Conservation (phyloP, 352 stramenopile genomes). For the Pythium plurisporium region DNA sequence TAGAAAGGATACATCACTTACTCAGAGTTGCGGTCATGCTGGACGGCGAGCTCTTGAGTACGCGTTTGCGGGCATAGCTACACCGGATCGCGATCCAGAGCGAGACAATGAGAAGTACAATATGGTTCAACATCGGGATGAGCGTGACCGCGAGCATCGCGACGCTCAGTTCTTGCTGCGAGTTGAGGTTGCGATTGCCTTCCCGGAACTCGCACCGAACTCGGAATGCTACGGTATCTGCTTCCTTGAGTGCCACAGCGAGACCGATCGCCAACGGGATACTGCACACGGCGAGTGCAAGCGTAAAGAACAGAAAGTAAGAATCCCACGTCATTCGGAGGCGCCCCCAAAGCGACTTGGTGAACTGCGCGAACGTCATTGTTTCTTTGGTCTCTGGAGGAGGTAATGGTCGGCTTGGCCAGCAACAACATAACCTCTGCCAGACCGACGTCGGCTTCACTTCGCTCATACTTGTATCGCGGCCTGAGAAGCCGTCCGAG, state of each 20-base stretch:
- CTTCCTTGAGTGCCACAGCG: slow-evolving; percentile 30
- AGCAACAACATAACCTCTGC: slow-evolving; percentile 9
- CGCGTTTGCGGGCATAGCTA: slow-evolving; percentile 67
- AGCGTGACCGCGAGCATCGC: slow-evolving; percentile 41
- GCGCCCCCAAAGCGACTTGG: slow-evolving; percentile 45
- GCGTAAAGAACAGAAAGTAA: slow-evolving; percentile 51
- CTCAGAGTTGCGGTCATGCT: slow-evolving; percentile 72
- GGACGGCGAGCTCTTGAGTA: slow-evolving; percentile 49
- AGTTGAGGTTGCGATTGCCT: slow-evolving; percentile 15
- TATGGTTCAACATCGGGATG: slow-evolving; percentile 61
- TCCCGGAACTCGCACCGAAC: slow-evolving; percentile 37
- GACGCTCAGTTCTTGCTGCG: slow-evolving; percentile 31
- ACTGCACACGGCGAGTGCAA: slow-evolving; percentile 45
- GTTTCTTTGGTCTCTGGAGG: not conserved
- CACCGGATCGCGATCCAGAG: slow-evolving; percentile 72
- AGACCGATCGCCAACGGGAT: slow-evolving; percentile 39
- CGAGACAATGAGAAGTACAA: slow-evolving; percentile 65
- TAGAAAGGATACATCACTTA: too few relatives aligned
- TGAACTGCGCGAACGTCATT: slow-evolving; percentile 18
- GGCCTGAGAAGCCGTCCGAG: slow-evolving; percentile 13
- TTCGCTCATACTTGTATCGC: slow-evolving; percentile 6
- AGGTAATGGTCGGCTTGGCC: not conserved
- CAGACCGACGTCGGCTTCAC: not conserved
- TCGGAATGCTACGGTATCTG: slow-evolving; percentile 31
- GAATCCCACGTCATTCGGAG: slow-evolving; percentile 73